Evolutionary conservation across 164 flowering plant genomes (phyloP), one percentile per base, ranked within the genome.

Genomic region (Aristolochia contorta): DNA sequence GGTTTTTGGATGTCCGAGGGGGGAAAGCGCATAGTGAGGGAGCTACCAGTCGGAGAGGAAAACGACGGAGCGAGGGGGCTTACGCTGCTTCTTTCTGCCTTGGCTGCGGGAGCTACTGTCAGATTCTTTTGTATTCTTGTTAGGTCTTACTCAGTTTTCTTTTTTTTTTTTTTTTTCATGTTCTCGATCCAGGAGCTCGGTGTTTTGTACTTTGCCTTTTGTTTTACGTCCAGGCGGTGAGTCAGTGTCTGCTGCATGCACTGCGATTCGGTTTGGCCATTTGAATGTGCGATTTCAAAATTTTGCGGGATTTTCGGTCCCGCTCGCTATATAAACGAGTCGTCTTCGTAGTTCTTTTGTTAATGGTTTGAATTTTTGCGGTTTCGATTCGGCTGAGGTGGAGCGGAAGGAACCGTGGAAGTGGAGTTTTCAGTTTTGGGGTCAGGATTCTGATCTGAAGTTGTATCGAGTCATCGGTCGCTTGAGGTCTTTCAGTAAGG

Each of bases 31-130:
- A 61, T 61, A 56, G 16, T 23, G 32, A n/a, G 47, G 46, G 13
- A 23, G 13, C 63, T 49, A 60, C 7, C 3, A 10, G 37, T 18
- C 37, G 47, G 37, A 3, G 16, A 50, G 43, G 27, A 32, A 25
- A 49, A 61, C 14, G 56, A 61, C 64, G 52, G 18, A 41, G 52
- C 24, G 15, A 16, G 22, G 41, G 13, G 5, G 16, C 20, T 54
- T 9, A 54, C 19, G 33, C 24, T 54, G 24, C 9, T 49, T 3
- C 3, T 27, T 48, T 14, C 19, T 9, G 10, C 12, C n/a, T 30
- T 32, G 10, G 56, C 12, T 20, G 23, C 50, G 50, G 56, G 63
- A 60, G 43, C 20, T 50, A 30, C 43, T 50, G 63, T 60, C 63
- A 50, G 63, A 49, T 50, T 32, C 56, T 50, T 47, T 25, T 61